phyloP scores from a whole-genome alignment of 306 rosid species.

The Vigna angularis region DNA sequence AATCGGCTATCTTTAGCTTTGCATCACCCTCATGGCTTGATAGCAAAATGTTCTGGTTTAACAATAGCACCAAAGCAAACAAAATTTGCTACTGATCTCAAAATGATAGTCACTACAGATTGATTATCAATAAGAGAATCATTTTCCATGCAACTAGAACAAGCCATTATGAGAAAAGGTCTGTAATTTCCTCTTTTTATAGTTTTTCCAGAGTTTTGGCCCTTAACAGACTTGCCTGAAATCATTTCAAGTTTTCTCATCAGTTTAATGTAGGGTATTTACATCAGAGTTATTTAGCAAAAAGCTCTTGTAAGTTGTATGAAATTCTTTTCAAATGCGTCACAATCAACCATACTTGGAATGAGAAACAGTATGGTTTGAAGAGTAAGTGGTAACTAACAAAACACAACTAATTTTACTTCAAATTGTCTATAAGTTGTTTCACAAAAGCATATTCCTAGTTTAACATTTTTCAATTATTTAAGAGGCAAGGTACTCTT shows the following conservation, averaged over 20 bases:
- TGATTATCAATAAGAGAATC: constrained; percentile 4
- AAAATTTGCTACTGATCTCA: constrained; percentile 42
- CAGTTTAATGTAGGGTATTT: too few species aligned
- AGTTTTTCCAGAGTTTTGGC: too few species aligned
- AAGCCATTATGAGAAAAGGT: not conserved
- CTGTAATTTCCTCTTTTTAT: too few species aligned
- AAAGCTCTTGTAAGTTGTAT: too few species aligned
- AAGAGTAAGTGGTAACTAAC: constrained; percentile 6
- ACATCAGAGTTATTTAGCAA: too few species aligned
- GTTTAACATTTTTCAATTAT: not conserved
- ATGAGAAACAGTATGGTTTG: not conserved
- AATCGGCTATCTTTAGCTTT: constrained; percentile 68
- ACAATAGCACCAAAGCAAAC: constrained; percentile 38
- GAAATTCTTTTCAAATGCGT: too few species aligned
- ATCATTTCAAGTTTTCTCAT: too few species aligned
- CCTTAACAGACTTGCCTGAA: too few species aligned
- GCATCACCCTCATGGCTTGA: constrained; percentile 50
- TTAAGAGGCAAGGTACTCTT: too few species aligned
- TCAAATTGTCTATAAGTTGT: not conserved
- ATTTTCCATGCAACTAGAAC: not conserved
- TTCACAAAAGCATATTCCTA: not conserved
- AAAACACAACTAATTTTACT: not conserved
- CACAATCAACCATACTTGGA: too few species aligned
- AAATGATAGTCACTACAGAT: constrained; percentile 8
- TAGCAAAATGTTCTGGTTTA: constrained; percentile 65